Evolutionary conservation across 2,329 filamentous ascomycete genomes (phyloP), one percentile per base, ranked within the genome.

Genomic region (Coniochaeta ligniaria): DNA sequence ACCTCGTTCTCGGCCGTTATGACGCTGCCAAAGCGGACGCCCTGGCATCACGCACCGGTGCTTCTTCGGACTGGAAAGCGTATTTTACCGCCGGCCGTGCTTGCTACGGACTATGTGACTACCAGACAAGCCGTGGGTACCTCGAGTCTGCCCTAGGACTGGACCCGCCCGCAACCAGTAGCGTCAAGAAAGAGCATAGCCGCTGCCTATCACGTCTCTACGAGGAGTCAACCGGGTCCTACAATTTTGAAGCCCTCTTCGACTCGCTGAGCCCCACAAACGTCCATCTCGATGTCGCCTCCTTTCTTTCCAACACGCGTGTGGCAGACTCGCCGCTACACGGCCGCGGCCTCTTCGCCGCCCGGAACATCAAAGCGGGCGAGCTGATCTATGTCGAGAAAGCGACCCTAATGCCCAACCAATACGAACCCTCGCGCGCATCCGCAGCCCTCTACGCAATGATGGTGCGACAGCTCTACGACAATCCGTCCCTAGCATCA

Each of bases 311-410:
- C 2, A 70, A 72, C 50, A 75, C 73, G 1, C 63, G 65, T 24
- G 64, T 77, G 16, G 64, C 59, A n/a, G 60, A 68, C 0, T 75
- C 74, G 5, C 61, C 63, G 0, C 65, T 68, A 28, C 69, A 74
- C 64, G 78, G 78, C 11, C 71, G 72, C 3, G 78, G 78, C 1
- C 66, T 80, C 2, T 80, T 80, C 61, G 75, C 77, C 0, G 69
- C 70, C 0, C 65, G 68, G 20, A 66, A 70, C 54, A 66, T 80
- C 54, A 65, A 65, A 5, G 70, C 73, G 0, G 77, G 77, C 55
- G 74, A 78, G 1, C 54, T 80, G 2, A 68, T 80, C 24, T 71
- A 79, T 17, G 73, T 71, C 38, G 78, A 79, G 62, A 78, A 77
- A 64, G 75, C 76, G 0, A 68, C 73, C 24, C 69, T 72, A 38